Base-by-base conservation (phyloP, 176 grass and related monocot species). In the Avena insularis region DNA sequence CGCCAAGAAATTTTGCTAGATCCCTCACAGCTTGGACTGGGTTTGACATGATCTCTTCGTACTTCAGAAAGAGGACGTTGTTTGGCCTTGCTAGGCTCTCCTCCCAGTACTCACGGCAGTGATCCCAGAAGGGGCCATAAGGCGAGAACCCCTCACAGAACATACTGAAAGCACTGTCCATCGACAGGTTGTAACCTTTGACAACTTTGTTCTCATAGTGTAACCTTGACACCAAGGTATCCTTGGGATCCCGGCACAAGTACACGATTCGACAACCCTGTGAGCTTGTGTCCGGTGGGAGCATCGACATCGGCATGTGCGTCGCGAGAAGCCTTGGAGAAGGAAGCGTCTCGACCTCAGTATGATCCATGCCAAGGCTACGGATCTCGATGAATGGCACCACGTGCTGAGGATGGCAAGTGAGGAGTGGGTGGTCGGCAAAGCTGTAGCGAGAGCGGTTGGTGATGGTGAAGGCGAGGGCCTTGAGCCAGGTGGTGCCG, bases 61-160 rank as follows among this genome's bases (percentile, higher is more conserved):
- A 83, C 53, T 83, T 83, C 1, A 74, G 3, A 2, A 83, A 74
- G 17, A 83, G n/a, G 12, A 60, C 36, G 0, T 60, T 11, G 9
- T 59, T 20, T 2, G 81, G 81, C 2, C 35, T 83, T 0, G n/a
- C n/a, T 0, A 72, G 13, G 12, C 67, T 73, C 14, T 57, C 35
- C 36, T 73, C 73, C 82, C 53, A 83, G n/a, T 83, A 83, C 68
- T 73, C 68, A 3, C 57, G 81, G 20, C 20, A 58, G 66, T 71
- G 81, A 72, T 73, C 64, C 67, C 20, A 83, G 5, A 83, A 45
- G 6, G 81, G 81, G 4, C 81, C 82, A 46, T 19, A 47, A 5
- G 51, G 67, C 3, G 66, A 83, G 51, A 83, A 27, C 4, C 82
- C 53, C 13, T 73, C 53, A 1, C 53, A 58, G 35, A 83, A 83